Conservation (phyloP, 2,329 filamentous ascomycete genomes). For the Cercospora sesami region DNA sequence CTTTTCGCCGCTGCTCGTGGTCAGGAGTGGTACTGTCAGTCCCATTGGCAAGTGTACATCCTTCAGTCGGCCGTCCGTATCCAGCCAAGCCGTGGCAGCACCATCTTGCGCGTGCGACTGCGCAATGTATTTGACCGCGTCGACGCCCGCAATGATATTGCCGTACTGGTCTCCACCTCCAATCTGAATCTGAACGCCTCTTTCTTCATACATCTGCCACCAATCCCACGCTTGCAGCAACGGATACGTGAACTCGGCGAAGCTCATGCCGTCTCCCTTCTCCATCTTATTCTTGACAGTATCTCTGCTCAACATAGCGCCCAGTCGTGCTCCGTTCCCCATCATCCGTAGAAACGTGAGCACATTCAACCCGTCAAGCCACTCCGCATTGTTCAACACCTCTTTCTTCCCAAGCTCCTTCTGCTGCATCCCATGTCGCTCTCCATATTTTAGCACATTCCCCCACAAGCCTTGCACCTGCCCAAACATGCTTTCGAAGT, state of each 20-base stretch:
- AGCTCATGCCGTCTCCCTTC: slow-evolving; percentile 89
- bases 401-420: slow-evolving; percentile 66
- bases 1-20: slow-evolving; percentile 80
- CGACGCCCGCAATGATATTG: slow-evolving; percentile 89
- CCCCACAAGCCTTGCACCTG: slow-evolving; percentile 72
- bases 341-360: slow-evolving; percentile 74
- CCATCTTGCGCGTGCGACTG: slow-evolving; percentile 40
- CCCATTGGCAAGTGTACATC: slow-evolving; percentile 64
- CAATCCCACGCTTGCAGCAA: slow-evolving; percentile 95
- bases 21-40: slow-evolving; percentile 87
- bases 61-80: slow-evolving; percentile 42
- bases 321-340: slow-evolving; percentile 72
- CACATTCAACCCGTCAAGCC: slow-evolving; percentile 72
- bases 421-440: slow-evolving; percentile 62
- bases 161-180: slow-evolving; percentile 95
- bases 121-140: slow-evolving; percentile 75
- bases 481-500: slow-evolving; percentile 66
- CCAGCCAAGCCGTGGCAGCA: slow-evolving; percentile 25
- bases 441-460: slow-evolving; percentile 68
- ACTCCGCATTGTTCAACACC: slow-evolving; percentile 77
- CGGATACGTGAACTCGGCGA: slow-evolving; percentile 90
- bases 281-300: slow-evolving; percentile 84
- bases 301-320: slow-evolving; percentile 83
- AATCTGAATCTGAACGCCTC: slow-evolving; percentile 77
- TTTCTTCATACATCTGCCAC: slow-evolving; percentile 77